phyloP scores from a whole-genome alignment of 2,329 filamentous ascomycete species.

The Fusarium sp. region DNA sequence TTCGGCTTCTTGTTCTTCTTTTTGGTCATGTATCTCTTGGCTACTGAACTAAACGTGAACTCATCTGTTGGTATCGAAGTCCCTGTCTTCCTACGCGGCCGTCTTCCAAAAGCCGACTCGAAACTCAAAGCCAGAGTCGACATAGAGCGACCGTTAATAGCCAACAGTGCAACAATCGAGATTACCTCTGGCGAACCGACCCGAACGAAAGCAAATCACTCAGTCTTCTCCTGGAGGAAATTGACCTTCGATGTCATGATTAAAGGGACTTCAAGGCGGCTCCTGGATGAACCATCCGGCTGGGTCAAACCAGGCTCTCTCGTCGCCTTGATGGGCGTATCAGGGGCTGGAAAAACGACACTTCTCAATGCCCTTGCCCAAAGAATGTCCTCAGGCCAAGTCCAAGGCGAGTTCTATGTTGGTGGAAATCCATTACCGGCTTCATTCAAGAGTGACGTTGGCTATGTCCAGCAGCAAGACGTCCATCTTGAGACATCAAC shows the following conservation, averaged over 20 bases:
- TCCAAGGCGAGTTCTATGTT: not conserved
- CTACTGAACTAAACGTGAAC: constrained; percentile 67
- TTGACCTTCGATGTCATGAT: not conserved
- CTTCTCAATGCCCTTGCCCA: not conserved
- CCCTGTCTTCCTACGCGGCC: constrained; percentile 70
- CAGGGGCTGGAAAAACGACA: not conserved
- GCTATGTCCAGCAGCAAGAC: constrained; percentile 6
- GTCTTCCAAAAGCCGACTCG: constrained; percentile 50
- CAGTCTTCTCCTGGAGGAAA: not conserved
- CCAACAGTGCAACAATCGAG: not conserved
- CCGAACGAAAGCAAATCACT: not conserved
- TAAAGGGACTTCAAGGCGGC: not conserved
- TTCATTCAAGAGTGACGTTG: not conserved
- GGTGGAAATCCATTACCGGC: not conserved
- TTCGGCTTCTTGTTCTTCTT: constrained; percentile 73
- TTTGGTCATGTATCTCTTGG: constrained; percentile 69
- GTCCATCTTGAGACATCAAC: constrained; percentile 65
- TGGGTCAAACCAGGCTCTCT: not conserved
- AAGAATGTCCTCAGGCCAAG: not conserved
- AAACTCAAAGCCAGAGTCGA: not conserved
- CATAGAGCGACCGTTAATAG: not conserved
- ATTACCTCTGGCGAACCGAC: not conserved
- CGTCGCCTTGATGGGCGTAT: constrained; percentile 2
- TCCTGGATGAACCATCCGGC: not conserved
- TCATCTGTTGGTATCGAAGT: constrained; percentile 65